Conservation (phyloP, 495 filamentous ascomycete genomes). For the Oleoguttula mirabilis region DNA sequence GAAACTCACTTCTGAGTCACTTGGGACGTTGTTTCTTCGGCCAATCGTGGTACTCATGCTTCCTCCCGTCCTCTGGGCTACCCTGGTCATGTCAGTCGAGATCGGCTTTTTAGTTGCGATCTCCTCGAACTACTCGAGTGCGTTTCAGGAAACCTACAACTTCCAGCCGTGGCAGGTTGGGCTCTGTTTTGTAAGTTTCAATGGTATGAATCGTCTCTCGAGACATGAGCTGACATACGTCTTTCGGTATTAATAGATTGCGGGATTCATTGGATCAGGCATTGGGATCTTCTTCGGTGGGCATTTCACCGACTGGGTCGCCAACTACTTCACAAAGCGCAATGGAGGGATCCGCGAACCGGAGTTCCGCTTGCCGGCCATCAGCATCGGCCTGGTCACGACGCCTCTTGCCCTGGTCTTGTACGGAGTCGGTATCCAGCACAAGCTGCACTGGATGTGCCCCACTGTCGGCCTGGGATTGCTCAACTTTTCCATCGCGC, state of each 20-base stretch:
- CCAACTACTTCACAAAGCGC: slow-evolving; percentile 39
- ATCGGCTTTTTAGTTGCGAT: slow-evolving; percentile 29
- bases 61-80: slow-evolving; percentile 31
- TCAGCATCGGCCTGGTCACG: slow-evolving; percentile 34
- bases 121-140: slow-evolving; percentile 36
- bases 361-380: slow-evolving; percentile 39
- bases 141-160: slow-evolving; percentile 35
- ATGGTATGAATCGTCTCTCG: too few relatives aligned
- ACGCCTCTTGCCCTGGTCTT: slow-evolving; percentile 37
- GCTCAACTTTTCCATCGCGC: slow-evolving; percentile 41
- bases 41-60: neutral
- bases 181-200: slow-evolving; percentile 40
- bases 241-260: too few relatives aligned
- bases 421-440: slow-evolving; percentile 42
- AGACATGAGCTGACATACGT: too few relatives aligned
- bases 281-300: slow-evolving; percentile 41
- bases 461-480: slow-evolving; percentile 39
- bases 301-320: slow-evolving; percentile 37
- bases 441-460: slow-evolving; percentile 42
- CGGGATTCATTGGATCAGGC: slow-evolving; percentile 37
- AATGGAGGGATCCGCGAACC: slow-evolving; percentile 39
- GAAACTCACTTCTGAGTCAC: neutral
- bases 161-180: slow-evolving; percentile 40
- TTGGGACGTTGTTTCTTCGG: neutral
- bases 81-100: slow-evolving; percentile 38